Evolutionary conservation across 257 asterid genomes (phyloP), one percentile per base, ranked within the genome.

Genomic region (Nicotiana obtusifolia): DNA sequence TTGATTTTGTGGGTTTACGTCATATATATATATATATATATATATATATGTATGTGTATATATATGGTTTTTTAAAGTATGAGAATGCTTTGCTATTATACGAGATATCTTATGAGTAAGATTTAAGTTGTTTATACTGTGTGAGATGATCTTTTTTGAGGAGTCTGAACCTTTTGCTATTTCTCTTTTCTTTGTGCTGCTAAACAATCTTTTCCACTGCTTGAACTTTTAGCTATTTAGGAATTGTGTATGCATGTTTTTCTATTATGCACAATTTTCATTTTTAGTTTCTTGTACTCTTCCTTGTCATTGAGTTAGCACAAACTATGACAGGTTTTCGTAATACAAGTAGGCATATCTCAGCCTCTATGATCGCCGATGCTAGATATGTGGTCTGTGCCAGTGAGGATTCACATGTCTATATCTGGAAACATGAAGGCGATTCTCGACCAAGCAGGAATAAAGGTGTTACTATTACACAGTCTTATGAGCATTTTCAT

Each of bases 341-440:
- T 41, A 96, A 96, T 86, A 86, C 97, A 3, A 89, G 87, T 86
- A 96, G 98, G 90, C 99, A 93, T 88, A 96, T 94, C 41, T 94
- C 98, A 49, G 98, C 98, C 77, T 96, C 98, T 35, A 81, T 94
- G 68, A 89, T 97, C 10, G 90, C 97, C 17, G 89, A 93, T 54
- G 98, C 98, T 4, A 96, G 90, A 85, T 90, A 96, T 68, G 94
- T 91, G 28, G 87, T 96, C 77, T 90, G 94, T 52, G 98, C 99
- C 54, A 94, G 99, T 33, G 99, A 94, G 85, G 99, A 90, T 85
- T 96, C 99, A 26, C 87, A 88, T 56, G 97, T 96, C n/a, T 94
- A 93, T 65, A 88, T 96, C 33, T 96, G 99, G 99, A 94, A 91
- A 84, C 98, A 96, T 16, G 98, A 93, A 87, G 85, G 86, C 47